Evolutionary conservation across 179 eudicot genomes (phyloP).

Genomic region (Actinidia chinensis): DNA sequence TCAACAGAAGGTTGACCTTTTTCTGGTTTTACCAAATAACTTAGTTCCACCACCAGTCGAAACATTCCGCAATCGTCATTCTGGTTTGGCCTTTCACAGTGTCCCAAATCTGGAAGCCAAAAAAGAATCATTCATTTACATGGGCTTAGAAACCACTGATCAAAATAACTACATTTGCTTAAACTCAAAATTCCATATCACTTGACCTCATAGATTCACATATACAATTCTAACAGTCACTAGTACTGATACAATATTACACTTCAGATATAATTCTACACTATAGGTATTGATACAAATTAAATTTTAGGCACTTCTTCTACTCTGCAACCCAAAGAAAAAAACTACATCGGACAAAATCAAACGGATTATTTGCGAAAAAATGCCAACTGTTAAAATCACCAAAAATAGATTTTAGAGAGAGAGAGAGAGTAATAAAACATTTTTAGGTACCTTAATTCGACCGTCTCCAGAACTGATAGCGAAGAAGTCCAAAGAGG

Average conservation of each 20-base stretch:
- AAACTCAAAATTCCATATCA: constrained; percentile 19
- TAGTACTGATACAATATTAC: not conserved
- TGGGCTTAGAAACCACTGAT: constrained; percentile 13
- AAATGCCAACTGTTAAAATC: not conserved
- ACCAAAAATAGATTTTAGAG: not conserved
- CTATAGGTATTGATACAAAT: no score
- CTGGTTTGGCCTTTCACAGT: constrained; percentile 81
- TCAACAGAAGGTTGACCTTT: constrained; percentile 87
- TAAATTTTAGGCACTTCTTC: not conserved
- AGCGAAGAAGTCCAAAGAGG: constrained; percentile 76
- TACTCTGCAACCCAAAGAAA: not conserved
- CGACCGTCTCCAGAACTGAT: constrained; percentile 85
- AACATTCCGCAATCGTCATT: constrained; percentile 74
- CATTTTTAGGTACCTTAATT: constrained; percentile 54
- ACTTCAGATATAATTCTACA: no score
- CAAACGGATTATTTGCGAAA: not conserved
- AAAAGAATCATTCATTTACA: not conserved
- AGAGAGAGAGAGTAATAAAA: no score
- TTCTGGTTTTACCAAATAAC: constrained; percentile 56
- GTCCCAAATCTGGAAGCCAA: constrained; percentile 77
- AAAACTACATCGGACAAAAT: constrained; percentile 3
- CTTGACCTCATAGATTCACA: not conserved
- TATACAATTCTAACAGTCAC: not conserved
- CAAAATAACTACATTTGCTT: not conserved
- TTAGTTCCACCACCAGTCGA: constrained; percentile 40